Base-by-base conservation (phyloP, 2,329 filamentous ascomycete species). In the Xylariomycetidae sp. region DNA sequence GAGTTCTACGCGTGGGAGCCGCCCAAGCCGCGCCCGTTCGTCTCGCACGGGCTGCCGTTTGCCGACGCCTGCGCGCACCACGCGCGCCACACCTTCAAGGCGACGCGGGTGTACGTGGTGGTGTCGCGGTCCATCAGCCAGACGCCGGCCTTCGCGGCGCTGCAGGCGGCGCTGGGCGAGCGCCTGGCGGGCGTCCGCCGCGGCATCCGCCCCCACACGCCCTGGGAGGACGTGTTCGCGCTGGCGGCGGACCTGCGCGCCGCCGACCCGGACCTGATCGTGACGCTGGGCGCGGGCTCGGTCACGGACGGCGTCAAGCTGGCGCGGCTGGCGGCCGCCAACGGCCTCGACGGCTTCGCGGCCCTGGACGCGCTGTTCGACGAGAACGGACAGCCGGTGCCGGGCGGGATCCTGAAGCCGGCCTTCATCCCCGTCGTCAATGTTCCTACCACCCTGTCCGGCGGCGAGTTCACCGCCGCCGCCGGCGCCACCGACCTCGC, bases 301-400 rank as follows among this genome's bases (percentile, higher is more conserved):
- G 47, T 76, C n/a, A 75, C 69, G 0, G 72, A 77, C 46, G 70
- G 59, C 0, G 71, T 71, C 0, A 77, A 77, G 48, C 56, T 76
- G 2, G 55, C 70, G 17, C 56, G 64, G 4, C 53, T 72, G 15
- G 46, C 48, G 49, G 14, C 44, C 24, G 18, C 20, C 12, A 12
- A 23, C 20, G 8, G 20, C 8, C 8, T 12, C 12, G 20, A 23
- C 20, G 20, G 20, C 20, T 12, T 23, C 20, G 8, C 20, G 8
- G 12, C 20, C 20, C 20, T 23, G 8, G 22, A 59, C 53, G 1
- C 54, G 70, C 9, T 46, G 46, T 29, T 40, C 51, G 2, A 44
- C 37, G 2, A 36, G 34, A 15, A 37, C 34, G 31, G 57, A 38
- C 32, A 54, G 42, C 26, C 48, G 19, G n/a, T n/a, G n/a, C n/a